phyloP scores from a whole-genome alignment of 2,329 filamentous ascomycete genomes.

The Pseudofabraea citricarpa region DNA sequence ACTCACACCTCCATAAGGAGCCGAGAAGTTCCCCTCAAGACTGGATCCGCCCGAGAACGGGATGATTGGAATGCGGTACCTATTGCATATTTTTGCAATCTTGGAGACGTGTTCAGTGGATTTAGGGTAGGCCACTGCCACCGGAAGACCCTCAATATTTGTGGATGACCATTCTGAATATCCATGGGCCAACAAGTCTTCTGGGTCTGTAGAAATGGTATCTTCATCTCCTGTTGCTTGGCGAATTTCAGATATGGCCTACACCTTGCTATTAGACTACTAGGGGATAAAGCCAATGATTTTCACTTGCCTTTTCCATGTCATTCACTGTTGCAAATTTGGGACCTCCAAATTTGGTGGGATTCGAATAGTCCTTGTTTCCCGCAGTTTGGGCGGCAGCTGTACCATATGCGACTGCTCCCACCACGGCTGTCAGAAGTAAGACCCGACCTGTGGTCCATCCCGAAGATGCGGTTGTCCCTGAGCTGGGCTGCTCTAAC shows the following conservation, averaged over 20 bases:
- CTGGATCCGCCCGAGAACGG: slow-evolving; percentile 74
- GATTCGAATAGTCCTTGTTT: slow-evolving; percentile 22
- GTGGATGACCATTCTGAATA: slow-evolving; percentile 61
- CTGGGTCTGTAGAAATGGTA: slow-evolving; percentile 57
- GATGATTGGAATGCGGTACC: slow-evolving; percentile 73
- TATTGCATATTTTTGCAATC: slow-evolving; percentile 67
- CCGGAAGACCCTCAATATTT: slow-evolving; percentile 53
- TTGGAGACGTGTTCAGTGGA: slow-evolving; percentile 55
- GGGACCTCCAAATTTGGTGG: slow-evolving; percentile 21
- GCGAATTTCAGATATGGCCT: slow-evolving; percentile 14
- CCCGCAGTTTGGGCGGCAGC: slow-evolving; percentile 6
- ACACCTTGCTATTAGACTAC: not conserved
- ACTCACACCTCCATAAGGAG: slow-evolving; percentile 78
- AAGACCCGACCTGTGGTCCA: slow-evolving; percentile 21
- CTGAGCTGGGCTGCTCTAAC: not conserved
- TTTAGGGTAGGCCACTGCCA: slow-evolving; percentile 58
- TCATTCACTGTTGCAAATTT: slow-evolving; percentile 43
- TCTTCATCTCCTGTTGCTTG: slow-evolving; percentile 34
- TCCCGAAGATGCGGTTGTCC: slow-evolving; percentile 5
- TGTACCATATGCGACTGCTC: slow-evolving; percentile 13
- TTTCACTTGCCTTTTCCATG: slow-evolving; percentile 42
- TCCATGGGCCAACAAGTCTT: slow-evolving; percentile 54
- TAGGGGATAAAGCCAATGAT: not conserved
- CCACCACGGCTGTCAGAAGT: slow-evolving; percentile 17
- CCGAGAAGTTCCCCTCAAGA: slow-evolving; percentile 83